Conservation (phyloP, 805 yeast genomes). For the Wickerhamomyces ciferrii region DNA sequence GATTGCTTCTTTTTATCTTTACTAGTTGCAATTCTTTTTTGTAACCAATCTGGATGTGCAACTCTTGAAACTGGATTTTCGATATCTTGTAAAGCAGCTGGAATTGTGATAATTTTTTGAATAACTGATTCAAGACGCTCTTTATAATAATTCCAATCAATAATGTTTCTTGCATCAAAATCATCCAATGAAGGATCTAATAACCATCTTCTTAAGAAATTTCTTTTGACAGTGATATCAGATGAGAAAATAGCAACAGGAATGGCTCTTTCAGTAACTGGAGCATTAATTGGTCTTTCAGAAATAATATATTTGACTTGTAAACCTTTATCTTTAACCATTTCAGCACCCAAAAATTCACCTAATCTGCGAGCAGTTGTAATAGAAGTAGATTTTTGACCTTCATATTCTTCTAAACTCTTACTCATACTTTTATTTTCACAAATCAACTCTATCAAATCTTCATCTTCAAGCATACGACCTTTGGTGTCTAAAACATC, state of each 20-base stretch:
- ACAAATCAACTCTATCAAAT: constrained; percentile 88
- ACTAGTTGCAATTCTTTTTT: constrained; percentile 49
- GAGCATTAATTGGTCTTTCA: constrained; percentile 73
- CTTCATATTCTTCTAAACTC: constrained; percentile 80
- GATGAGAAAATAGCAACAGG: constrained; percentile 96
- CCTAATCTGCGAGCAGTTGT: constrained; percentile 93
- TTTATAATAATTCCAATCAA: constrained; percentile 91
- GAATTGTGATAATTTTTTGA: constrained; percentile 92
- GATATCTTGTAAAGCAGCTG: constrained; percentile 90
- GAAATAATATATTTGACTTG: constrained; percentile 94
- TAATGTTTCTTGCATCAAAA: constrained; percentile 82
- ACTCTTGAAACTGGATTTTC: constrained; percentile 93
- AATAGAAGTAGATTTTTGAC: constrained; percentile 90
- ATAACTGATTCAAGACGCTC: constrained; percentile 90
- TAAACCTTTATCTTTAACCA: constrained; percentile 94
- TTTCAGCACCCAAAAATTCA: constrained; percentile 91
- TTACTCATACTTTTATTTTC: constrained; percentile 96
- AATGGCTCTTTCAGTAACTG: constrained; percentile 93
- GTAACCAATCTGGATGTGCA: constrained; percentile 91
- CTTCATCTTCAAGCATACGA: constrained; percentile 84
- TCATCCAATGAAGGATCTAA: constrained; percentile 68
- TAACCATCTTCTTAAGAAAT: constrained; percentile 82
- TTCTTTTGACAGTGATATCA: constrained; percentile 62
- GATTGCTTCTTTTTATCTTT: constrained; percentile 73
- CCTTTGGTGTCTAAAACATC: constrained; percentile 91